Evolutionary conservation across 1,284 basidiomycete species (phyloP).

Genomic region (Sporisorium iseilematis-ciliati): DNA sequence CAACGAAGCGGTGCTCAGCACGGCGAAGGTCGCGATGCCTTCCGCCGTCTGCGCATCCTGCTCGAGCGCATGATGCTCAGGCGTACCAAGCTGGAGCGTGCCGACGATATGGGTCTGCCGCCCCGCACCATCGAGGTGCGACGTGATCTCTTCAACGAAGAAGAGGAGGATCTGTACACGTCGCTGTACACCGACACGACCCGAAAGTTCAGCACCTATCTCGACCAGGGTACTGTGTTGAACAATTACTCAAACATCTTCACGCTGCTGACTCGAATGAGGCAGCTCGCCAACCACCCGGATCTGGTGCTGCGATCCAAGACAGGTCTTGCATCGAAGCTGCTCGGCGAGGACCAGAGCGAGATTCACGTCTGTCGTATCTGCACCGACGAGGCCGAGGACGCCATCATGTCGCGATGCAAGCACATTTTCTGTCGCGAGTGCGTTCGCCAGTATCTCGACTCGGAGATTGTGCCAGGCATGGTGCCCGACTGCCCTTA

Average conservation of each 20-base stretch:
- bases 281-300: conserved; percentile 74
- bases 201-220: conserved; percentile 89
- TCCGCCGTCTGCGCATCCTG: conserved; percentile 73
- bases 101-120: conserved; percentile 96
- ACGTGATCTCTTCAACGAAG: conserved; percentile 92
- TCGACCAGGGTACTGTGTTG: conserved; percentile 85
- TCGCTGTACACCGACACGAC: conserved; percentile 93
- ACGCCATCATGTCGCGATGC: conserved; percentile 90
- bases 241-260: conserved; percentile 72
- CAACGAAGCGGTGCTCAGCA: conserved; percentile 60
- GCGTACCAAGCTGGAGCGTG: conserved; percentile 81
- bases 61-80: conserved; percentile 97
- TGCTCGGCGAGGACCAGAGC: conserved; percentile 58
- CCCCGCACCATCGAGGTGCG: conserved; percentile 91
- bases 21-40: conserved; percentile 66
- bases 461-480: conserved; percentile 76
- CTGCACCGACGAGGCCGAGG: conserved; percentile 97
- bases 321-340: conserved; percentile 70
- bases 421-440: conserved; percentile 86
- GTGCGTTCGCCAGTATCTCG: conserved; percentile 92
- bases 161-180: conserved; percentile 95
- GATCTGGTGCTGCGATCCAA: conserved; percentile 94
- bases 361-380: conserved; percentile 78
- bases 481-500: conserved; percentile 86
- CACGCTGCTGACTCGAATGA: conserved; percentile 68